phyloP scores from a whole-genome alignment of 768 basidiomycete species.

The button mushroom (Agaricus bisporus) region DNA sequence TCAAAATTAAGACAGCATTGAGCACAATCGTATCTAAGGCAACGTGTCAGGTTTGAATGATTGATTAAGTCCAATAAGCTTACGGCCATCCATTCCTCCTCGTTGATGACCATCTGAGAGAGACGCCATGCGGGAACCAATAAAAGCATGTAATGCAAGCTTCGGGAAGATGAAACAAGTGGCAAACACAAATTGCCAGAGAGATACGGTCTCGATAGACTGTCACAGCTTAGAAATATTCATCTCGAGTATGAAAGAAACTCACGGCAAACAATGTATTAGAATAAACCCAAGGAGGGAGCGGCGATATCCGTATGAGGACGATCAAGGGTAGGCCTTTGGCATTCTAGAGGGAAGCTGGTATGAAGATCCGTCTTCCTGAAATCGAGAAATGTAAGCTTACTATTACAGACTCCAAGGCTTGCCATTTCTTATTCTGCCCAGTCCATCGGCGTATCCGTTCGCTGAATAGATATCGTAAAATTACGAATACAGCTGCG shows the following conservation, averaged over 20 bases:
- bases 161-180: conserved; percentile 70
- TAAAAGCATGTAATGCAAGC: conserved; percentile 65
- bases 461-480: conserved; percentile 53
- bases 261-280: conserved; percentile 74
- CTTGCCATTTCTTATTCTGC: conserved; percentile 69
- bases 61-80: conserved; percentile 15
- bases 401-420: conserved; percentile 70
- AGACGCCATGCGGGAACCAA: conserved; percentile 68
- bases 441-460: conserved; percentile 55
- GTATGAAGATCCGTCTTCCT: background rate
- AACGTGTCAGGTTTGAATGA: conserved; percentile 7
- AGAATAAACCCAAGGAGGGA: conserved; percentile 88
- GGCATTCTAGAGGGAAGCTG: conserved; percentile 36
- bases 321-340: conserved; percentile 81
- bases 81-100: conserved; percentile 71
- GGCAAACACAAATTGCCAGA: conserved; percentile 74
- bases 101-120: conserved; percentile 75
- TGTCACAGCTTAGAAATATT: conserved; percentile 19
- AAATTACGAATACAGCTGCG: conserved; percentile 49
- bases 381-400: conserved; percentile 18
- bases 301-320: conserved; percentile 73
- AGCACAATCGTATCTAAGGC: conserved; percentile 54
- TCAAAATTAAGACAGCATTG: conserved; percentile 52
- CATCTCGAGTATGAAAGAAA: conserved; percentile 11
- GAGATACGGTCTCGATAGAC: conserved; percentile 67